Base-by-base conservation (phyloP, 306 rosid genomes). In the Argentina anserina region DNA sequence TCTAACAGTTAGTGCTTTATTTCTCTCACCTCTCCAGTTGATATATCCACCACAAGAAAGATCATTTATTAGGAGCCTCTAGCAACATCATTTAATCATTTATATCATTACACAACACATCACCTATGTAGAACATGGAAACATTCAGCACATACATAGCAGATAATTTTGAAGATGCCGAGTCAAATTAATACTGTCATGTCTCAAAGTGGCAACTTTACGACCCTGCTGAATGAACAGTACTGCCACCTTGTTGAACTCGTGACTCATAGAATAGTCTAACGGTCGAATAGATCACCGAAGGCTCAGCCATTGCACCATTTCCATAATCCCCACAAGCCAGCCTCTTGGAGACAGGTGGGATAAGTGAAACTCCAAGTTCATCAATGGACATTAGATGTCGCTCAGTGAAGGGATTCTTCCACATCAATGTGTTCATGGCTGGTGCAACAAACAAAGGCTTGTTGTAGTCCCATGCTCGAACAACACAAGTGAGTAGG, bases 291-390 rank as follows among this genome's bases (percentile, higher is more conserved):
- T 85, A 94, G 50, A 94, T 94, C 58, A 88, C 69, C 49, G 93
- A 83, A 50, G 96, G 92, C 80, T 94, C 99, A 23, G 97, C 97
- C 99, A 94, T 94, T 65, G 99, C 99, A 28, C 97, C 99, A 68
- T 88, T 91, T 77, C 99, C 99, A 26, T 85, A 88, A 77, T 94
- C 99, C 49, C 97, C 91, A 40, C 87, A 84, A 29, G 99, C 96
- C 73, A 88, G 76, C 75, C 93, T 86, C 87, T 86, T 91, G 0
- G 83, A 47, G 52, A 91, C 91, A 21, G 99, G 97, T 31, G 82
- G 88, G 68, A 93, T 89, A 78, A 93, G 88, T 41, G 76, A 41
- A 49, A 85, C 82, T 56, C 97, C 97, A 64, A 90, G 92, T 58
- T 93, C 96, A 3, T 89, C 90, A 23, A 90, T 81, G 11, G 76